Evolutionary conservation across 2,329 filamentous ascomycete species (phyloP).

Genomic region (Ophioceras dolichostomum): DNA sequence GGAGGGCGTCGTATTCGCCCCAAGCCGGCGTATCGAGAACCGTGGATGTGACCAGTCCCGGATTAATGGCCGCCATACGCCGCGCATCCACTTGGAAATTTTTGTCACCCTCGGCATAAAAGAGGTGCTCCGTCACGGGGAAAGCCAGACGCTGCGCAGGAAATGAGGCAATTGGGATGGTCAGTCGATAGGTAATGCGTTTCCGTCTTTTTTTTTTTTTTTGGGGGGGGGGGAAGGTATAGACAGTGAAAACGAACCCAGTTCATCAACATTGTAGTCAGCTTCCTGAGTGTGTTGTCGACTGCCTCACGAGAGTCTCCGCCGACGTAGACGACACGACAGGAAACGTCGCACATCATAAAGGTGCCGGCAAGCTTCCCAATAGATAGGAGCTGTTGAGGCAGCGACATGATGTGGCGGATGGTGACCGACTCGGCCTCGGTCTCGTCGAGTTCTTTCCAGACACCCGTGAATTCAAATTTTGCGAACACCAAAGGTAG

Average conservation of each 20-base stretch:
- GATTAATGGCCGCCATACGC: conserved; percentile 15
- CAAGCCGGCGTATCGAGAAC: conserved; percentile 18
- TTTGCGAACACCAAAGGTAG: conserved; percentile 7
- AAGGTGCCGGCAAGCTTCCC: conserved; percentile 3
- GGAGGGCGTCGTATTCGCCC: too few species aligned
- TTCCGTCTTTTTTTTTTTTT: too few species aligned
- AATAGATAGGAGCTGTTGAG: conserved; percentile 6
- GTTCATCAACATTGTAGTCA: background rate
- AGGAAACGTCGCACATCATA: conserved; percentile 3
- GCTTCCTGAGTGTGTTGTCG: background rate
- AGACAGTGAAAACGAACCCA: background rate
- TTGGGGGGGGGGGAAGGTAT: background rate
- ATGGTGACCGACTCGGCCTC: conserved; percentile 7
- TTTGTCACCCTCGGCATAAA: conserved; percentile 13
- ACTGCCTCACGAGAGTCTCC: background rate
- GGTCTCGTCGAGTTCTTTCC: conserved; percentile 12
- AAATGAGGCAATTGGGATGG: too few species aligned
- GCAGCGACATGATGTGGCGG: conserved; percentile 6
- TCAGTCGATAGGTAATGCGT: too few species aligned
- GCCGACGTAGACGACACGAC: conserved; percentile 11
- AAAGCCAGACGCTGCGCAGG: background rate
- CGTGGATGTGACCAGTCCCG: conserved; percentile 13
- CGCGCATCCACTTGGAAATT: conserved; percentile 13
- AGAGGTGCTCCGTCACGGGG: conserved; percentile 8
- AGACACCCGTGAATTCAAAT: conserved; percentile 7